Percentiles rank a stretch among this genome's conserved stretches.
Evolutionary conservation across 2,329 filamentous ascomycete species (phyloP).

Genomic region (Diaporthe velutina): DNA sequence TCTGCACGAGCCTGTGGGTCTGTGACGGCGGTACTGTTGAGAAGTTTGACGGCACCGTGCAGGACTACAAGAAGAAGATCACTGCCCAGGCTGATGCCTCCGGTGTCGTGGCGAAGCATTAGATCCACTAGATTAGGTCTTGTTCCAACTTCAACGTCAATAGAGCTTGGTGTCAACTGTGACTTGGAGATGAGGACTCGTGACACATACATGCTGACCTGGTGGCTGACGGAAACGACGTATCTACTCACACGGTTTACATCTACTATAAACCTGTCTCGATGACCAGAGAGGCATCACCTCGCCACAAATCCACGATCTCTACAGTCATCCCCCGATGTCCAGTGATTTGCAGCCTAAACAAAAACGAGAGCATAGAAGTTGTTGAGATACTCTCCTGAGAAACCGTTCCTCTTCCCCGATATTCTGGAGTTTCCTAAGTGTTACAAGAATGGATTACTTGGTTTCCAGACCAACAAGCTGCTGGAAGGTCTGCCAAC

Average conservation of each 20-base stretch:
- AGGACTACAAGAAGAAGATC: constrained; percentile 98
- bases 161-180: neutral
- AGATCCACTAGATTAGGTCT: neutral
- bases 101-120: constrained; percentile 83
- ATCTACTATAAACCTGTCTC: neutral
- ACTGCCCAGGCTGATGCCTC: constrained; percentile 87
- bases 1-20: constrained; percentile 95
- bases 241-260: neutral
- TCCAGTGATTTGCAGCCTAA: too few relatives aligned
- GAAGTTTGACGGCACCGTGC: constrained; percentile 95
- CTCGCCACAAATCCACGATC: neutral
- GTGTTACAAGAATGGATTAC: neutral
- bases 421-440: neutral
- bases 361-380: neutral
- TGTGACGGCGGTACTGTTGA: constrained; percentile 94
- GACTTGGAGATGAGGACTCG: neutral
- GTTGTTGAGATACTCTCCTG: neutral
- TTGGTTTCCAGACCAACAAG: neutral
- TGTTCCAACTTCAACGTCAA: neutral
- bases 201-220: neutral
- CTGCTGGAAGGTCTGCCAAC: neutral
- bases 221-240: neutral
- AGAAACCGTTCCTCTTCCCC: neutral
- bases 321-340: neutral
- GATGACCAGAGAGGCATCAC: neutral